Base-by-base conservation (phyloP, 495 filamentous ascomycete genomes). In the Tuber borchii region DNA sequence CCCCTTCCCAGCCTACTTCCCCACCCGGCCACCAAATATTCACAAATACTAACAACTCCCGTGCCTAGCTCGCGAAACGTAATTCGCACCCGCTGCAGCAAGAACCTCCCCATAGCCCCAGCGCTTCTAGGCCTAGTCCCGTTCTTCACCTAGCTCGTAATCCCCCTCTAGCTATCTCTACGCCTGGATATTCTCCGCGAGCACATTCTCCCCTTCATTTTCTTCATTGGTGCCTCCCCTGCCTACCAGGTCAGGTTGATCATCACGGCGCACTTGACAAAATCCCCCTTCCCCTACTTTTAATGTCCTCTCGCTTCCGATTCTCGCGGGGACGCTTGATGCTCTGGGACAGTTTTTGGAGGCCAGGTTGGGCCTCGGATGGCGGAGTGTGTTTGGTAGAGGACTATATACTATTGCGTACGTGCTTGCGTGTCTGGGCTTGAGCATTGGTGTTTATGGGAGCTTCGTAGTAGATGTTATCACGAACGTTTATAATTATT, bases 381-480 rank as follows among this genome's bases (percentile, higher is more conserved):
- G 94, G 95, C 90, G 92, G 0, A 91, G 88, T 76, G 89, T 89
- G 0, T 86, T 97, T 69, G 93, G 93, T 12, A 84, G 88, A 71
- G 92, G 87, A 19, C 87, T 88, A 7, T 93, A n/a, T n/a, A n/a
- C n/a, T n/a, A n/a, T n/a, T n/a, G n/a, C n/a, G n/a, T n/a, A n/a
- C n/a, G n/a, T n/a, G n/a, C n/a, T n/a, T n/a, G n/a, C n/a, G n/a
- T n/a, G n/a, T n/a, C n/a, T n/a, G n/a, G n/a, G n/a, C n/a, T n/a
- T n/a, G n/a, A n/a, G n/a, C n/a, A n/a, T n/a, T n/a, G 95, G 95
- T 65, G 88, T 97, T 17, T 97, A 99, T 86, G 94, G 93, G 70
- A 97, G 93, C 83, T 98, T 99, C 82, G 92, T 97, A 77, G 92
- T 92, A 69, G 95, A 97, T 83, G 93, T 98, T 44, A 96, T 98